Evolutionary conservation across 2,329 filamentous ascomycete genomes (phyloP).

Genomic region (Cryphonectria radicalis): DNA sequence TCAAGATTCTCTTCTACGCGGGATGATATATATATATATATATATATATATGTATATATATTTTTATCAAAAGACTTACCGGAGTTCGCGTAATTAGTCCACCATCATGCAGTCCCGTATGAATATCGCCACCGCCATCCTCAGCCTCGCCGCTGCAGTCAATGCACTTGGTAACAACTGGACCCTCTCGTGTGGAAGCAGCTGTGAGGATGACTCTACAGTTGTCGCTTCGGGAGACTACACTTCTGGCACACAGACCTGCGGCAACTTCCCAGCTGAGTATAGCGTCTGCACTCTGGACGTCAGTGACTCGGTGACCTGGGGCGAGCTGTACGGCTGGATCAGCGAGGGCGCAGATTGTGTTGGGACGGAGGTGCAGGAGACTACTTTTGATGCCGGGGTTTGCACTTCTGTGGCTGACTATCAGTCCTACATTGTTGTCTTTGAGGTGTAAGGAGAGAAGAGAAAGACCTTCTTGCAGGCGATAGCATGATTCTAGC

Average conservation of each 20-base stretch:
- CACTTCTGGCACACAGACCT: conserved; percentile 1
- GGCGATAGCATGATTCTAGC: neutral
- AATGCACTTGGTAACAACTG: conserved; percentile 7
- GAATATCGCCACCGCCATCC: neutral
- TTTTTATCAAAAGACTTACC: no score
- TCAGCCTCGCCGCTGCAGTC: neutral
- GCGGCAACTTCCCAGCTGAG: conserved; percentile 2
- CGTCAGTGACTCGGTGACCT: neutral
- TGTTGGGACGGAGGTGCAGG: neutral
- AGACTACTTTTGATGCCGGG: neutral
- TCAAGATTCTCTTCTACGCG: neutral
- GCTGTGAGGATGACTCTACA: neutral
- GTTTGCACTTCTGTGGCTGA: neutral
- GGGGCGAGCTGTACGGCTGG: conserved; percentile 9
- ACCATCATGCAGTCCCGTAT: conserved; percentile 1
- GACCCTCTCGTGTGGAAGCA: conserved; percentile 5
- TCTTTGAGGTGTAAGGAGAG: conserved; percentile 1
- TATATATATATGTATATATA: no score
- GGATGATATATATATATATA: no score
- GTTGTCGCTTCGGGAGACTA: conserved; percentile 2
- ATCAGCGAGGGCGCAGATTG: conserved; percentile 5
- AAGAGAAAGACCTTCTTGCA: neutral
- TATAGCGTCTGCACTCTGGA: neutral
- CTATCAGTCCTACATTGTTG: conserved; percentile 5
- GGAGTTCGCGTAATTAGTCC: neutral